Conservation (phyloP, 2,329 filamentous ascomycete genomes). For the Emergomyces pasteurianus region DNA sequence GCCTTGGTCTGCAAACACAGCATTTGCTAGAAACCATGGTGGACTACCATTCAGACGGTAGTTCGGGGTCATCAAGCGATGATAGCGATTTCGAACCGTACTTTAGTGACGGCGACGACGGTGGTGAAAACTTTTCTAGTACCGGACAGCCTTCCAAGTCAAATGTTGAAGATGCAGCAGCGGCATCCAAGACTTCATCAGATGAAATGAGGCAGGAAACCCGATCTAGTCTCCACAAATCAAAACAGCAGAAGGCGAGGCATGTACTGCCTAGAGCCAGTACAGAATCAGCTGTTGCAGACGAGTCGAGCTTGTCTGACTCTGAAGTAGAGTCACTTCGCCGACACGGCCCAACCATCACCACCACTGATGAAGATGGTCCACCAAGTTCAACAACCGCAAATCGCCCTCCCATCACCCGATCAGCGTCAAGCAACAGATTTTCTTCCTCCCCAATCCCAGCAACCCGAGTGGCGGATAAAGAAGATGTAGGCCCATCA, state of each 20-base stretch:
- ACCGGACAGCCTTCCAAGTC: neutral
- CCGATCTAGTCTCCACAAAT: neutral
- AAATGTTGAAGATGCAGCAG: neutral
- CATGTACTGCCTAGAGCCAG: neutral
- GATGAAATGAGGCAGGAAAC: neutral
- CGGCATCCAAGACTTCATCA: neutral
- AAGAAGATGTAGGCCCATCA: constrained; percentile 54
- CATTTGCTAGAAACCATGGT: constrained; percentile 54
- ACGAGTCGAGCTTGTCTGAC: constrained; percentile 5
- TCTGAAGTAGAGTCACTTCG: neutral
- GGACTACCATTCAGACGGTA: constrained; percentile 34
- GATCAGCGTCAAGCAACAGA: constrained; percentile 24
- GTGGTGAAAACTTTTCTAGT: constrained; percentile 14
- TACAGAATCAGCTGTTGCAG: constrained; percentile 6
- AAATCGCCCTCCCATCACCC: constrained; percentile 18
- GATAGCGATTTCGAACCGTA: constrained; percentile 33
- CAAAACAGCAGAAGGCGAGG: neutral
- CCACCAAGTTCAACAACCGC: constrained; percentile 8
- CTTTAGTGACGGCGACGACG: constrained; percentile 25
- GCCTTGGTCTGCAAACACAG: constrained; percentile 64
- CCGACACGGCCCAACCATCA: constrained; percentile 3
- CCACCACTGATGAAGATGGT: constrained; percentile 5
- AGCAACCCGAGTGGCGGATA: constrained; percentile 52
- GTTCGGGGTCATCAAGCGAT: constrained; percentile 32
- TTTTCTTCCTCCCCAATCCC: constrained; percentile 66